Percentiles rank a stretch among this genome's conserved stretches.
Conservation (phyloP, 768 basidiomycete species). For the Leccinum fibrillosum region DNA sequence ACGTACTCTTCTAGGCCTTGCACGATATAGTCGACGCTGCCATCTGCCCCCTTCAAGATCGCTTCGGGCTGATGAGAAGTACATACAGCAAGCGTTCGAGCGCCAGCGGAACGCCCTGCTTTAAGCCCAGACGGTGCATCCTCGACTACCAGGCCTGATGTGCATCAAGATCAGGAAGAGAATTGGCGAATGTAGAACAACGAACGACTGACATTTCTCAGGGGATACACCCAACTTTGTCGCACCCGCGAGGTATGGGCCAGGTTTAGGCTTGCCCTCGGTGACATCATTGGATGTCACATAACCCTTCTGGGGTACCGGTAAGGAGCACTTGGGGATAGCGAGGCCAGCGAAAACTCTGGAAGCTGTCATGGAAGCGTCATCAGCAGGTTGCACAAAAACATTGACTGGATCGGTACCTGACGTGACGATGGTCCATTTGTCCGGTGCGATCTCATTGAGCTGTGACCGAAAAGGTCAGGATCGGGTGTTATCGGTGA, state of each 20-base stretch:
- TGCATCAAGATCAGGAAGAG: neutral
- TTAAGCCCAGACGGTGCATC: conserved; percentile 84
- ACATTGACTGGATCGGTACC: conserved; percentile 32
- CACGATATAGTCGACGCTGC: conserved; percentile 61
- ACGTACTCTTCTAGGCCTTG: conserved; percentile 64
- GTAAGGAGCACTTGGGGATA: conserved; percentile 58
- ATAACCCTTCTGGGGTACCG: conserved; percentile 54
- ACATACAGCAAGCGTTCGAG: conserved; percentile 76
- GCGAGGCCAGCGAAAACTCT: conserved; percentile 67
- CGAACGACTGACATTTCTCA: conserved; percentile 46
- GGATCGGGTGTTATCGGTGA: neutral
- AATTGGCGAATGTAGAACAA: neutral
- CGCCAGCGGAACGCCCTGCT: conserved; percentile 73
- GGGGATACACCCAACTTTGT: conserved; percentile 47
- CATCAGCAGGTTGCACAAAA: neutral
- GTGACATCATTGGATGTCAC: conserved; percentile 69
- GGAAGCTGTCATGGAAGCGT: conserved; percentile 50
- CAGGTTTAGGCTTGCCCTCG: conserved; percentile 83
- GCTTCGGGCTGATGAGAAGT: conserved; percentile 66
- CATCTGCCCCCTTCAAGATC: conserved; percentile 40
- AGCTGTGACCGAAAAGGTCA: conserved; percentile 17
- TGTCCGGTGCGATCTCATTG: conserved; percentile 22
- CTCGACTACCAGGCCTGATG: conserved; percentile 79
- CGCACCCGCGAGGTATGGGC: conserved; percentile 82
- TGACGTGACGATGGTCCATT: conserved; percentile 86